Conservation (phyloP, 176 grass and related monocot genomes). For the Poa annua region DNA sequence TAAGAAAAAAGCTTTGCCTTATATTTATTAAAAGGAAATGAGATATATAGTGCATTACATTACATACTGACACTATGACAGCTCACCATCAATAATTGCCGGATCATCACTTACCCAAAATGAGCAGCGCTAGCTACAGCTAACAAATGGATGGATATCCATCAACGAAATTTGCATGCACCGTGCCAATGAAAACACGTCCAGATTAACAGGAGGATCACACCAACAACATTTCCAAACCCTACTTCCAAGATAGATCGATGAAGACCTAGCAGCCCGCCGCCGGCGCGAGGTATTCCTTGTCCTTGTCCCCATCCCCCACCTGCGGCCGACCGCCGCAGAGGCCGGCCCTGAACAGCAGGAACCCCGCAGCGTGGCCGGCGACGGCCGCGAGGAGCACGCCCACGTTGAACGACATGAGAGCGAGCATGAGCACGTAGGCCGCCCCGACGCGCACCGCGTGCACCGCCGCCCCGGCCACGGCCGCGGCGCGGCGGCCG, state of each 20-base stretch:
- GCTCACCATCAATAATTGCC: neutral
- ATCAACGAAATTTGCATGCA: neutral
- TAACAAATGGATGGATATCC: neutral
- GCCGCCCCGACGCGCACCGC: conserved; percentile 56
- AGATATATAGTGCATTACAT: neutral
- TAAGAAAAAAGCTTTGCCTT: too few species aligned
- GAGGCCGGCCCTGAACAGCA: conserved; percentile 51
- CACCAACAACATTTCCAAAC: neutral
- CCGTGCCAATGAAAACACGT: neutral
- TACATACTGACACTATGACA: neutral
- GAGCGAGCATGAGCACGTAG: conserved; percentile 84
- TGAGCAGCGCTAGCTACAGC: neutral
- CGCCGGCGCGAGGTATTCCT: neutral
- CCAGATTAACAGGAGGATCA: neutral
- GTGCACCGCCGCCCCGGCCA: conserved; percentile 44
- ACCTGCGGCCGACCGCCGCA: conserved; percentile 37
- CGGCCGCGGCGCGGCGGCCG: neutral
- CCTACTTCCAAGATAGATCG: neutral
- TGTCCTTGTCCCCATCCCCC: conserved; percentile 43
- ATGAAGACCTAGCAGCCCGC: conserved; percentile 26
- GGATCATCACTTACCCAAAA: neutral
- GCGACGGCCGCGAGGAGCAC: conserved; percentile 63
- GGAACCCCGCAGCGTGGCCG: conserved; percentile 60
- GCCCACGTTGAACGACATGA: conserved; percentile 96
- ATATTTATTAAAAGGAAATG: too few species aligned